These are phyloP conservation scores for Tuber melanosporum DNA, from an alignment of 495 filamentous ascomycete species.

Conservation along the genomic window DNA sequence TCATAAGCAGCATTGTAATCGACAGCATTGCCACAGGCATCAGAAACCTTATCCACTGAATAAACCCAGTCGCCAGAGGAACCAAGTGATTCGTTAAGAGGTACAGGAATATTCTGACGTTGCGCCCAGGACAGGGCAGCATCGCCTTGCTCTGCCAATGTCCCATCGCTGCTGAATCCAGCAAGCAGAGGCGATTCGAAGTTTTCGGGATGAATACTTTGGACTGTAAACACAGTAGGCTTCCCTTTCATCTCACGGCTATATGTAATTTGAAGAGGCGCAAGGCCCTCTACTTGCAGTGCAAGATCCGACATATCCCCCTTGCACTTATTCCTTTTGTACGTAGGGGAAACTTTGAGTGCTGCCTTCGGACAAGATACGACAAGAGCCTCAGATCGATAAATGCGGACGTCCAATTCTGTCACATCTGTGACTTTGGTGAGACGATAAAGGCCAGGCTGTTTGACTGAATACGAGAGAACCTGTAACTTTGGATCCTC, in stretches of 20 bases:
- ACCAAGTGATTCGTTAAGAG: slow-evolving; percentile 80
- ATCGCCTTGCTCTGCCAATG: slow-evolving; percentile 49
- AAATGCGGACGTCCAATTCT: slow-evolving; percentile 79
- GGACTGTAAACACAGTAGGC: slow-evolving; percentile 72
- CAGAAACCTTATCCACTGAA: slow-evolving; percentile 80
- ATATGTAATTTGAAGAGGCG: slow-evolving; percentile 88
- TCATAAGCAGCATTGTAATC: slow-evolving; percentile 65
- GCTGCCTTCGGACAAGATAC: slow-evolving; percentile 72
- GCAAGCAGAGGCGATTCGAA: slow-evolving; percentile 66
- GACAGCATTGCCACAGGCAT: slow-evolving; percentile 79
- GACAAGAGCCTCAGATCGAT: slow-evolving; percentile 67
- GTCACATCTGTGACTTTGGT: slow-evolving; percentile 82
- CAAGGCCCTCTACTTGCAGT: slow-evolving; percentile 76
- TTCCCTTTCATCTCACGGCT: slow-evolving; percentile 67
- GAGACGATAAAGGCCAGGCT: slow-evolving; percentile 78
- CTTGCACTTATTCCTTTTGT: slow-evolving; percentile 58
- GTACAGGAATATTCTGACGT: slow-evolving; percentile 63
- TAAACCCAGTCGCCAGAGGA: slow-evolving; percentile 76
- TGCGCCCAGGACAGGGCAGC: slow-evolving; percentile 75
- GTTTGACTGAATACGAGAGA: slow-evolving; percentile 62
- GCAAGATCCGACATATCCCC: slow-evolving; percentile 80
- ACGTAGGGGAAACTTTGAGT: slow-evolving; percentile 56
- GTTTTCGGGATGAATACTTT: slow-evolving; percentile 85
- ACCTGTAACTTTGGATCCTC: slow-evolving; percentile 50
- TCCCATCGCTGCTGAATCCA: slow-evolving; percentile 51